phyloP scores from a whole-genome alignment of 2,329 filamentous ascomycete species.

The Calcarisporium arbuscula region DNA sequence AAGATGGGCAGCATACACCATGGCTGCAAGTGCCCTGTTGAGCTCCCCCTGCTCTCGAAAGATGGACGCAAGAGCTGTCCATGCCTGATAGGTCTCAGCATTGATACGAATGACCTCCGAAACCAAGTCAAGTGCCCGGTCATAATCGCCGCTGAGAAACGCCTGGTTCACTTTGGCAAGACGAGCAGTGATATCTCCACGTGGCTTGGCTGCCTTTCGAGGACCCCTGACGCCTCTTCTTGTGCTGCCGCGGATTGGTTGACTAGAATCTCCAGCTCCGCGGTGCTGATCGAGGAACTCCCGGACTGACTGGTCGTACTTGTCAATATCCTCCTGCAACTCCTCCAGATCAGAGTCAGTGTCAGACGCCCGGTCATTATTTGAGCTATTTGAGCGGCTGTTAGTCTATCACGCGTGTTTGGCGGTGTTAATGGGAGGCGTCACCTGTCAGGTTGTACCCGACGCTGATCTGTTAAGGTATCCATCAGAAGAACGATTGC shows the following conservation, averaged over 20 bases:
- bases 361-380: slow-evolving; percentile 30
- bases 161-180: slow-evolving; percentile 62
- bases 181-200: slow-evolving; percentile 63
- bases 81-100: slow-evolving; percentile 59
- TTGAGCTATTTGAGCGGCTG: slow-evolving; percentile 15
- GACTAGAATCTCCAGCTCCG: slow-evolving; percentile 16
- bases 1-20: slow-evolving; percentile 56
- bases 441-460: too few relatives aligned
- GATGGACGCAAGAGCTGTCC: slow-evolving; percentile 55
- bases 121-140: slow-evolving; percentile 51
- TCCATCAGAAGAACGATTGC: too few relatives aligned
- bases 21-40: slow-evolving; percentile 51
- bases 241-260: slow-evolving; percentile 12
- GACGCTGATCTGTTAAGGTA: too few relatives aligned
- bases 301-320: slow-evolving; percentile 34
- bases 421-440: too few relatives aligned
- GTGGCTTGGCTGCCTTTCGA: slow-evolving; percentile 59
- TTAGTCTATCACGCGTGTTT: too few relatives aligned
- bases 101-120: slow-evolving; percentile 63
- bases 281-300: slow-evolving; percentile 33
- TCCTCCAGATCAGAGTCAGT: slow-evolving; percentile 39
- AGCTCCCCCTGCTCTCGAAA: slow-evolving; percentile 53
- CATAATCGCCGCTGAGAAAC: slow-evolving; percentile 57
- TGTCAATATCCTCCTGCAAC: slow-evolving; percentile 36
- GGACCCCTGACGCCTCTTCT: slow-evolving; percentile 36